Evolutionary conservation across 2,329 filamentous ascomycete species (phyloP), one percentile per base, ranked within the genome.

Genomic region (Microcyclosporella mali): DNA sequence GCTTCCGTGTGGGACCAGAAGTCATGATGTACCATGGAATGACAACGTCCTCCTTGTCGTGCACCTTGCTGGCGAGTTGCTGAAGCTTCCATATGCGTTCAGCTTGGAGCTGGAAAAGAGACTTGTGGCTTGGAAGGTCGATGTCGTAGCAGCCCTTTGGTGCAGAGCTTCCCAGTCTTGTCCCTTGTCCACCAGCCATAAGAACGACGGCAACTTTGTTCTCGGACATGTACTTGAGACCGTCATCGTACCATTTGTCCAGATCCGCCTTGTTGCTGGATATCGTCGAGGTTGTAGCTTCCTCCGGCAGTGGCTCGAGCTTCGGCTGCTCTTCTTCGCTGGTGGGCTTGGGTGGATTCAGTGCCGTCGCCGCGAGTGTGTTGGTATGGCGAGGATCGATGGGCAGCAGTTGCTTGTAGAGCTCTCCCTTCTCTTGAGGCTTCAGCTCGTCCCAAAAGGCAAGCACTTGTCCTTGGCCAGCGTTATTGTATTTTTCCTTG

Each of bases 1-100:
- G 87, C 49, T 80, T 81, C 55, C 89, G 80, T 6, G 92, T 98
- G 34, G 92, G 92, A 3, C 92, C 92, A 60, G 88, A 95, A 59
- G 92, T 98, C 92, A 98, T 98, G 67, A 98, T 88, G 70, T 98
- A 98, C 92, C 92, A 98, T 10, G 92, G 92, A 32, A 97, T 82
- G 25, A 84, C 73, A 33, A 80, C 79, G 37, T 71, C 72, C 47
- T 70, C 72, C 53, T 75, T 75, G 45, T 77, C 77, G 41, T 78
- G 73, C 63, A 82, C 80, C 66, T 84, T 81, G 56, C 81, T 75
- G 33, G 90, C 89, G 52, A 97, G 73, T 58, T 81, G 70, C 70
- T 97, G 85, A 7, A 94, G 70, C 72, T 88, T 94, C 59, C 76
- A 76, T 62, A 98, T 97, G 41, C 92, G 78, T 78, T 98, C 89